Conservation (phyloP, 345 rosid genomes). For the Rhodomyrtus tomentosa region DNA sequence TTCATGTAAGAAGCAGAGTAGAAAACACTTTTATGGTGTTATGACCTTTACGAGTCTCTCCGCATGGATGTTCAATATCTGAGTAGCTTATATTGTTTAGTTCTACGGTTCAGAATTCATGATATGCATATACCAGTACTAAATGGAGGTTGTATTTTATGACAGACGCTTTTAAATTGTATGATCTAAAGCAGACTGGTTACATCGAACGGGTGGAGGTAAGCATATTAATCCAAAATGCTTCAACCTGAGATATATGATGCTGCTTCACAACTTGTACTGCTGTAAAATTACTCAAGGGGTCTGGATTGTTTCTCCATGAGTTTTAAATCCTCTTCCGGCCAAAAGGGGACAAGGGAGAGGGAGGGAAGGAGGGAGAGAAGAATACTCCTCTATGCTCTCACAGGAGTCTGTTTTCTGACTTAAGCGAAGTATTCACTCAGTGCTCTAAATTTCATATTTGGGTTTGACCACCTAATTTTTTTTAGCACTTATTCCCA, state of each 20-base stretch:
- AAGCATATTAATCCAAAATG: neutral
- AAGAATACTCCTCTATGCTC: neutral
- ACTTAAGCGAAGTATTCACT: neutral
- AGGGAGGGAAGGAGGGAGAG: neutral
- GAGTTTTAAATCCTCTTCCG: neutral
- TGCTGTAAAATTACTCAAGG: no score
- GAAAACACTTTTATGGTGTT: neutral
- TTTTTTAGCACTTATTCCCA: no score
- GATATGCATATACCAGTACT: neutral
- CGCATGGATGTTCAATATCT: neutral
- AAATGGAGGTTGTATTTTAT: neutral
- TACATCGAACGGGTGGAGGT: slow-evolving; percentile 21
- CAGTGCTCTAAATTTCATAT: no score
- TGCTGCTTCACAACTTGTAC: neutral
- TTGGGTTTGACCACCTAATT: no score
- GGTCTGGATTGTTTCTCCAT: neutral
- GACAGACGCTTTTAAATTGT: slow-evolving; percentile 14
- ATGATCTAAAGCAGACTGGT: slow-evolving; percentile 21
- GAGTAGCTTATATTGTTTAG: neutral
- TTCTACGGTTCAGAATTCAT: neutral
- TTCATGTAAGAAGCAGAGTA: slow-evolving; percentile 1
- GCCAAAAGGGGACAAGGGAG: neutral
- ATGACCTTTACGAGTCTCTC: neutral
- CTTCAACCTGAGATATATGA: neutral
- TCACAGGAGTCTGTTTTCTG: neutral